Evolutionary conservation across 179 eudicot species (phyloP), one percentile per base, ranked within the genome.

Genomic region (Beta lomatogona): DNA sequence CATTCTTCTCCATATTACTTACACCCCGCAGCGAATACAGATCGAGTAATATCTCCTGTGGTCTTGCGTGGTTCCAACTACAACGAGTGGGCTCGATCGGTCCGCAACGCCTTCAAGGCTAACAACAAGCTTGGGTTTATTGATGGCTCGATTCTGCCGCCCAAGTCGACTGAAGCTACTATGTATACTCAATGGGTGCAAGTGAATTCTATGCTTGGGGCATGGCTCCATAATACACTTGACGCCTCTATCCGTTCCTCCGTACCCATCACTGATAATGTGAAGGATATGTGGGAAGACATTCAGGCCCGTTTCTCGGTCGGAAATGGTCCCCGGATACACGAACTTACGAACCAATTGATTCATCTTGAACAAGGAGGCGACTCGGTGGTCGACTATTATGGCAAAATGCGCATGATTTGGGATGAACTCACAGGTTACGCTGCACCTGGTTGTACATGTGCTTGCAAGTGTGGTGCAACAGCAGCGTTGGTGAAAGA

Each of bases 321-420:
- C 46, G 54, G 55, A 70, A 70, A 70, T 14, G 31, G 74, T 5
- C 74, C 54, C 18, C 15, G 55, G 2, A 70, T 70, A 6, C 31
- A 70, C 46, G 55, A 45, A 70, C 19, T 70, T 9, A 70, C 74
- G 14, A 70, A 4, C 3, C 22, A 70, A 70, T 18, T 70, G 25
- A 70, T 25, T 18, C 55, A 46, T 9, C 55, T 70, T 70, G 55
- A 70, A 46, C 74, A 70, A 46, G 74, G 74, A 45, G 74, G 74
- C 54, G 54, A 70, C 54, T 44, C 74, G 55, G 54, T 70, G 55
- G 25, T 70, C 25, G 74, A 16, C 15, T 70, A 70, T 9, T 70
- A 44, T 70, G 74, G 55, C 11, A 70, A 48, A 14, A 16, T 70
- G 18, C 6, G 28, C 28, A 25, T 25, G 28, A 25, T 25, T 25